Conservation (phyloP, 495 filamentous ascomycete genomes). For the Jackrogersella multiformis region DNA sequence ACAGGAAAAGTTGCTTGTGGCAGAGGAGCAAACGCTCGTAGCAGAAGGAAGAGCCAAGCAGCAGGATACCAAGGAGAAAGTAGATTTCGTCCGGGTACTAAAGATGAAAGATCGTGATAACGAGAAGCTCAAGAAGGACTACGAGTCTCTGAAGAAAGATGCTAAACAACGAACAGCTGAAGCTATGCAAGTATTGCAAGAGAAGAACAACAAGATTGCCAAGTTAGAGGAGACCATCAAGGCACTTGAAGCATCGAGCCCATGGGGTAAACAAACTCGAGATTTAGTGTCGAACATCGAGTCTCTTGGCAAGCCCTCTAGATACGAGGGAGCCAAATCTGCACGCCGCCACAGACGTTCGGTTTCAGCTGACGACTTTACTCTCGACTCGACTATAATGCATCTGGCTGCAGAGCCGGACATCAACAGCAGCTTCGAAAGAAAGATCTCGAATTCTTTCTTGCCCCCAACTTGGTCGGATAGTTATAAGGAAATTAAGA, state of each 20-base stretch:
- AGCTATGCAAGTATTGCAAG: constrained; percentile 66
- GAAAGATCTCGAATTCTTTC: neutral
- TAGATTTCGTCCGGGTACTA: constrained; percentile 49
- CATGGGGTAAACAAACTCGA: constrained; percentile 29
- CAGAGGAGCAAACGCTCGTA: constrained; percentile 41
- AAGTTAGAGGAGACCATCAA: constrained; percentile 51
- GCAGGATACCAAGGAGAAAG: constrained; percentile 54
- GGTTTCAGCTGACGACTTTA: constrained; percentile 38
- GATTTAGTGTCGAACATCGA: constrained; percentile 41
- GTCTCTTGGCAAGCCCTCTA: constrained; percentile 40
- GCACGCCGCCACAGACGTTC: constrained; percentile 26
- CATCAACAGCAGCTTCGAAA: neutral
- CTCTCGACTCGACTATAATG: constrained; percentile 36
- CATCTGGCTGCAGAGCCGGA: constrained; percentile 27
- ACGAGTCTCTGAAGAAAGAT: constrained; percentile 67
- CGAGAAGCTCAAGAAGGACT: constrained; percentile 59
- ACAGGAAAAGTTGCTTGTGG: constrained; percentile 44
- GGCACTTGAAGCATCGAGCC: constrained; percentile 22
- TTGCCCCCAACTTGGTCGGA: constrained; percentile 34
- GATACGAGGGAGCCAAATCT: constrained; percentile 23
- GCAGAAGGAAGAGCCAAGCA: constrained; percentile 43
- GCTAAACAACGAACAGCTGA: constrained; percentile 64
- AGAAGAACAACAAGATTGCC: constrained; percentile 71
- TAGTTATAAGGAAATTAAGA: constrained; percentile 31
- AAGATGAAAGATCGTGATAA: constrained; percentile 62